These are phyloP conservation scores for Ramicandelaber brevisporus DNA, from an alignment of 192 early-diverging fungal species.

Conservation along the genomic window DNA sequence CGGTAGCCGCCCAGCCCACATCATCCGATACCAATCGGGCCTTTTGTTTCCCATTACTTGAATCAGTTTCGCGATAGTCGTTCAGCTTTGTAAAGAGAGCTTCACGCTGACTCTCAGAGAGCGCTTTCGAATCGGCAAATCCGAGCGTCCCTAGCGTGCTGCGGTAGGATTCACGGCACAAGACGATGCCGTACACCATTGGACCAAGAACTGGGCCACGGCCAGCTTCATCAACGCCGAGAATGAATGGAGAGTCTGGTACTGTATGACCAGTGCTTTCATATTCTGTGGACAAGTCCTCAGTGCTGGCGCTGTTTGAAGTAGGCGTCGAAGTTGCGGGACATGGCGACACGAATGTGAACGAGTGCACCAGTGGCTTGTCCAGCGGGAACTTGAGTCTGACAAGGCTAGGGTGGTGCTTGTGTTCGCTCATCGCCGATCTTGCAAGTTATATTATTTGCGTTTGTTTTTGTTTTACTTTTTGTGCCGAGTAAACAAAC, in stretches of 20 bases:
- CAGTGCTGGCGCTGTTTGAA: not conserved
- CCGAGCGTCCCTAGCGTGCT: constrained; percentile 40
- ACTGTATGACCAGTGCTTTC: too few species aligned
- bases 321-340: too few species aligned
- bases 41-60: too few species aligned
- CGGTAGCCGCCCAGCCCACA: constrained; percentile 64
- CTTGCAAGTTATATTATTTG: too few species aligned
- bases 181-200: constrained; percentile 93
- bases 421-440: too few species aligned
- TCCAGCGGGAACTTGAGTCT: constrained; percentile 9
- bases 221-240: constrained; percentile 96
- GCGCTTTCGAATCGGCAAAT: constrained; percentile 87
- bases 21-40: too few species aligned
- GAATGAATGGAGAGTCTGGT: constrained; percentile 33
- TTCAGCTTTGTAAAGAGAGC: constrained; percentile 34
- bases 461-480: too few species aligned
- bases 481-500: too few species aligned
- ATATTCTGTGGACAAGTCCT: too few species aligned
- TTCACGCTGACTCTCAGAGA: constrained; percentile 54
- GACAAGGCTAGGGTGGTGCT: too few species aligned
- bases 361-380: constrained; percentile 7
- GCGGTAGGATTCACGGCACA: constrained; percentile 34
- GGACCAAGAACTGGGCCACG: constrained; percentile 87
- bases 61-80: too few species aligned
- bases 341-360: constrained; percentile 11